Percentiles rank a stretch among this genome's conserved stretches.
Evolutionary conservation across 306 rosid species (phyloP).

Genomic region (Cucurbita moschata): DNA sequence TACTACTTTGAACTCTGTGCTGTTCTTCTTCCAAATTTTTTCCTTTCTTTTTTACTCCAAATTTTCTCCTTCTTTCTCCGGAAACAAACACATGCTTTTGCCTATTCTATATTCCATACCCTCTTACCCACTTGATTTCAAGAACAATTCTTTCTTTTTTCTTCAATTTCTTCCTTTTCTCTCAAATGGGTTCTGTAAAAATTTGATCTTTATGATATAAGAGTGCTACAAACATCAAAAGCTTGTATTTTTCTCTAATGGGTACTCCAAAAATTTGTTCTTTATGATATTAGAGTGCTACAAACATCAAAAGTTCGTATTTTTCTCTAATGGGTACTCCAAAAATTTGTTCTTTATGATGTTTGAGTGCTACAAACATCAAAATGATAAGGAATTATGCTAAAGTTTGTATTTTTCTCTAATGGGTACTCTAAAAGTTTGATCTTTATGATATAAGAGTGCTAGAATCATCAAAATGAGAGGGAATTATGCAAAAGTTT

Average conservation of each 20-base stretch:
- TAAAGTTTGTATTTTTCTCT: neutral
- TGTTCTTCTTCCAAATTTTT: neutral
- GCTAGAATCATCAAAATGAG: neutral
- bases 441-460: neutral
- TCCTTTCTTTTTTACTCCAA: neutral
- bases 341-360: neutral
- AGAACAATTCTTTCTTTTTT: neutral
- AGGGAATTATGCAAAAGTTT: neutral
- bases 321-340: neutral
- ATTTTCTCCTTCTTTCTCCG: neutral
- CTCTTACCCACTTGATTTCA: neutral
- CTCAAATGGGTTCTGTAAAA: neutral
- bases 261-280: neutral
- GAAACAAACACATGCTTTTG: neutral
- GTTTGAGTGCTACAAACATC: too few species aligned
- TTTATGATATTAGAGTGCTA: too few species aligned
- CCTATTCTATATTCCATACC: neutral
- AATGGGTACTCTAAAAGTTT: neutral
- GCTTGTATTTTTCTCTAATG: neutral
- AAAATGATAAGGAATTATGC: too few species aligned
- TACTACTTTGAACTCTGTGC: conserved; percentile 72
- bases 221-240: neutral
- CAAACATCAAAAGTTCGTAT: neutral
- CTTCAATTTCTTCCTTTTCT: neutral
- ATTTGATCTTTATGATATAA: neutral